These are phyloP conservation scores for Pythium grandisporangium DNA, from an alignment of 352 stramenopile genomes.

Conservation along the genomic window DNA sequence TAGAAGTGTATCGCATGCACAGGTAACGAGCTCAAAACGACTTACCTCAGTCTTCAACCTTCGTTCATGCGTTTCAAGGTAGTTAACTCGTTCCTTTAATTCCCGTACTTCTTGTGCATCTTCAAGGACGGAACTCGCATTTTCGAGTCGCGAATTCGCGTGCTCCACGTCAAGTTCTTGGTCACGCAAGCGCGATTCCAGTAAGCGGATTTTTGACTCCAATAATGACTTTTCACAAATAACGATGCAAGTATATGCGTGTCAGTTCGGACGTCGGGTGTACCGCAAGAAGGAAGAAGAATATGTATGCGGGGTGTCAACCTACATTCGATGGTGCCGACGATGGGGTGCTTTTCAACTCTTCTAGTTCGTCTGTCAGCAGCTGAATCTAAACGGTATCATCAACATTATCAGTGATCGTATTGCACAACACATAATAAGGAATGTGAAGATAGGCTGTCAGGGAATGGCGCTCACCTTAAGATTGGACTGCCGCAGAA, in stretches of 20 bases:
- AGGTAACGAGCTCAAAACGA: conserved; percentile 1
- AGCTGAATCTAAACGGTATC: conserved; percentile 35
- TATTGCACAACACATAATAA: not conserved
- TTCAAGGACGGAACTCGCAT: conserved; percentile 38
- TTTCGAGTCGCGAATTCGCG: conserved; percentile 25
- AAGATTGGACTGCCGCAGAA: conserved; percentile 33
- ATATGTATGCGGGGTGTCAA: not conserved
- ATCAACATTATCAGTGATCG: not conserved
- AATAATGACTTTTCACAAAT: conserved; percentile 18
- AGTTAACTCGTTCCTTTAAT: conserved; percentile 49
- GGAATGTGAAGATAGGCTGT: not conserved
- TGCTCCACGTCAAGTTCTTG: conserved; percentile 45
- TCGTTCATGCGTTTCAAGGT: conserved; percentile 47
- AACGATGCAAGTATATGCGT: no score
- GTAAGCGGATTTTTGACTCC: conserved; percentile 56
- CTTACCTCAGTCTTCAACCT: conserved; percentile 62
- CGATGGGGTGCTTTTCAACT: conserved; percentile 5
- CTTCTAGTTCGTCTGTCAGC: conserved; percentile 49
- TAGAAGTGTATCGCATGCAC: not conserved
- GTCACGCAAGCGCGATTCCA: conserved; percentile 52
- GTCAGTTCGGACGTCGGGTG: no score
- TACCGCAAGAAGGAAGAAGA: no score
- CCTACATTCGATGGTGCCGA: conserved; percentile 7
- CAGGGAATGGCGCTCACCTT: conserved; percentile 29
- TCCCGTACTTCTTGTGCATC: conserved; percentile 33